Evolutionary conservation across 2,329 filamentous ascomycete species (phyloP).

Genomic region (Coniochaeta prunicola): DNA sequence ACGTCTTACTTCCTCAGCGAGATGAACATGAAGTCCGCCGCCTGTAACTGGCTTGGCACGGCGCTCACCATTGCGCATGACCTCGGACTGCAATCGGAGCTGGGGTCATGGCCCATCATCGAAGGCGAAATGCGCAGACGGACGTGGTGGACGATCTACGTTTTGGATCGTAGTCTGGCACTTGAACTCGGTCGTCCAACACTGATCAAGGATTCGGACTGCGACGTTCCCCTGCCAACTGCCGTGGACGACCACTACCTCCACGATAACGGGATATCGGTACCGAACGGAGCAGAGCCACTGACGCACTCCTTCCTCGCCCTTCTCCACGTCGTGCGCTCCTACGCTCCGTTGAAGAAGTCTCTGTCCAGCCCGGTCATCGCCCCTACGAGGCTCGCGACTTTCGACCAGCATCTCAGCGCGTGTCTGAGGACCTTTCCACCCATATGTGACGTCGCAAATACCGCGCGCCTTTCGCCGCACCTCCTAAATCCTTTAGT

Average conservation of each 20-base stretch:
- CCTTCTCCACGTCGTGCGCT: conserved; percentile 73
- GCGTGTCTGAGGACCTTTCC: conserved; percentile 72
- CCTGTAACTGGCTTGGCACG: conserved; percentile 78
- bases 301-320: conserved; percentile 67
- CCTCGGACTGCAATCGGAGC: conserved; percentile 71
- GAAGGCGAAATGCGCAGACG: conserved; percentile 81
- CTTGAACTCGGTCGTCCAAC: conserved; percentile 75
- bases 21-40: conserved; percentile 76
- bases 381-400: conserved; percentile 59
- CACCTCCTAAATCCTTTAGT: conserved; percentile 67
- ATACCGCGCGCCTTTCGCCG: conserved; percentile 62
- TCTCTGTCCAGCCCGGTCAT: conserved; percentile 63
- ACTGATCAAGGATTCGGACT: conserved; percentile 81
- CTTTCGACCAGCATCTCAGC: conserved; percentile 74
- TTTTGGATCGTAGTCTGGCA: conserved; percentile 74
- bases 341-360: conserved; percentile 66
- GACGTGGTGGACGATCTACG: conserved; percentile 92
- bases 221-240: conserved; percentile 73
- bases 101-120: conserved; percentile 63
- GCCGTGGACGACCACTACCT: conserved; percentile 76
- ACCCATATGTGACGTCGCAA: conserved; percentile 60
- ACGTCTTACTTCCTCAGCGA: conserved; percentile 76
- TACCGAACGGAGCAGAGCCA: conserved; percentile 43
- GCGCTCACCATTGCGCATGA: conserved; percentile 78
- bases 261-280: conserved; percentile 46